phyloP scores from a whole-genome alignment of 1,284 basidiomycete species.

The Tylopilus sp. region DNA sequence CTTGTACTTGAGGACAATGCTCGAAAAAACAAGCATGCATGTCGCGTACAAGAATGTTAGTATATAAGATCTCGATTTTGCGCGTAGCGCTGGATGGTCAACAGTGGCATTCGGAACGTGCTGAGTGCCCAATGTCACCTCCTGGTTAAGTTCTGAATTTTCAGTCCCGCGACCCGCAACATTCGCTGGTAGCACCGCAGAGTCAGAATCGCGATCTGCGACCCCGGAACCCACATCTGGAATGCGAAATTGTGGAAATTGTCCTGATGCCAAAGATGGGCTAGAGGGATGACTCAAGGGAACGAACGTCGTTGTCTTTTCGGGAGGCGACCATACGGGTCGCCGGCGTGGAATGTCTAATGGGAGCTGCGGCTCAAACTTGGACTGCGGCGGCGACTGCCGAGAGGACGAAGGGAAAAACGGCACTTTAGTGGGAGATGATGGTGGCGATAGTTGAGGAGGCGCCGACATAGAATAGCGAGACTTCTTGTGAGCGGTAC shows the following conservation, averaged over 20 bases:
- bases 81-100: slow-evolving; percentile 11
- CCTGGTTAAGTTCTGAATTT: slow-evolving; percentile 11
- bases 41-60: slow-evolving; percentile 40
- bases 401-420: slow-evolving; percentile 12
- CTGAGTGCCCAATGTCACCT: slow-evolving; percentile 35
- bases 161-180: slow-evolving; percentile 12
- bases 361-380: slow-evolving; percentile 58
- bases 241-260: slow-evolving; percentile 7
- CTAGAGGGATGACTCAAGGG: slow-evolving; percentile 17
- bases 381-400: slow-evolving; percentile 41
- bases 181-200: slow-evolving; percentile 19
- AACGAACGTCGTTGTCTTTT: slow-evolving; percentile 13
- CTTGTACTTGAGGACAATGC: slow-evolving; percentile 55
- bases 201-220: slow-evolving; percentile 18
- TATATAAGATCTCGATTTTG: slow-evolving; percentile 25
- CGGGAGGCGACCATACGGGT: slow-evolving; percentile 14
- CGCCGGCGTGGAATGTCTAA: slow-evolving; percentile 30
- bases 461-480: slow-evolving; percentile 72
- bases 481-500: slow-evolving; percentile 45
- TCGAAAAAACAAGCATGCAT: slow-evolving; percentile 38
- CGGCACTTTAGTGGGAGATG: slow-evolving; percentile 34
- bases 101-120: slow-evolving; percentile 36
- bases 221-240: slow-evolving; percentile 14
- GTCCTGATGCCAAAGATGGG: slow-evolving; percentile 7
- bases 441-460: slow-evolving; percentile 50